These are phyloP conservation scores for Mycena metata DNA, from an alignment of 768 basidiomycete genomes.

Conservation along the genomic window DNA sequence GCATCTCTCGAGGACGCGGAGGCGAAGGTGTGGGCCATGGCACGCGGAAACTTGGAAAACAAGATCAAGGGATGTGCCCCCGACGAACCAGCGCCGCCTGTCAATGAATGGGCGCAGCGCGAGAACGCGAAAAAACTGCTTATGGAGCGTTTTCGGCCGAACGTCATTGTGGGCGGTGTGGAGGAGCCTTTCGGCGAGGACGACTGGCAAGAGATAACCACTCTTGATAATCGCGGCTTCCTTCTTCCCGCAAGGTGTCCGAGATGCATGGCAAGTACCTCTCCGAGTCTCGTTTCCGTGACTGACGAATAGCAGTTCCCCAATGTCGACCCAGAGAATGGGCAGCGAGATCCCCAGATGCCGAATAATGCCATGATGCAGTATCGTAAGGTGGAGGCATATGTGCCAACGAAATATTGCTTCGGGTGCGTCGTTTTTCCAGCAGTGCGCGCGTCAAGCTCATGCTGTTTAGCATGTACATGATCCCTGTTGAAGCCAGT, in stretches of 20 bases:
- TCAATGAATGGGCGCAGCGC: conserved; percentile 26
- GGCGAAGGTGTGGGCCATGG: conserved; percentile 35
- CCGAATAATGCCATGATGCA: conserved; percentile 40
- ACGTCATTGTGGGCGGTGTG: conserved; percentile 34
- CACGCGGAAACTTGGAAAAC: conserved; percentile 21
- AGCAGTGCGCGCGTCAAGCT: neutral
- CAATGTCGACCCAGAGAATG: conserved; percentile 36
- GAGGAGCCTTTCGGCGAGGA: conserved; percentile 36
- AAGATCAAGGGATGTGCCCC: conserved; percentile 31
- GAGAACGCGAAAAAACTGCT: conserved; percentile 30
- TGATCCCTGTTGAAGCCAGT: conserved; percentile 29
- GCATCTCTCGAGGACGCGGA: conserved; percentile 34
- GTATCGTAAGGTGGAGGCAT: conserved; percentile 34
- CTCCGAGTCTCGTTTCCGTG: neutral
- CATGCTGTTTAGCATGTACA: conserved; percentile 30
- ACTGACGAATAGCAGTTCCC: conserved; percentile 22
- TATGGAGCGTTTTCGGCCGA: conserved; percentile 37
- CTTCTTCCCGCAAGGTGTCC: conserved; percentile 33
- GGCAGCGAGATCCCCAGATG: conserved; percentile 35
- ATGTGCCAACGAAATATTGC: conserved; percentile 32
- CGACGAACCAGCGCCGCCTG: conserved; percentile 20
- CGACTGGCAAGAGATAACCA: conserved; percentile 38
- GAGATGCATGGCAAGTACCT: conserved; percentile 31
- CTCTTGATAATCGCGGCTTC: conserved; percentile 20
- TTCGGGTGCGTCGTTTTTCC: conserved; percentile 23